Evolutionary conservation across 78 protist genomes (phyloP).

Genomic region (Tieghemostelium lacteum): DNA sequence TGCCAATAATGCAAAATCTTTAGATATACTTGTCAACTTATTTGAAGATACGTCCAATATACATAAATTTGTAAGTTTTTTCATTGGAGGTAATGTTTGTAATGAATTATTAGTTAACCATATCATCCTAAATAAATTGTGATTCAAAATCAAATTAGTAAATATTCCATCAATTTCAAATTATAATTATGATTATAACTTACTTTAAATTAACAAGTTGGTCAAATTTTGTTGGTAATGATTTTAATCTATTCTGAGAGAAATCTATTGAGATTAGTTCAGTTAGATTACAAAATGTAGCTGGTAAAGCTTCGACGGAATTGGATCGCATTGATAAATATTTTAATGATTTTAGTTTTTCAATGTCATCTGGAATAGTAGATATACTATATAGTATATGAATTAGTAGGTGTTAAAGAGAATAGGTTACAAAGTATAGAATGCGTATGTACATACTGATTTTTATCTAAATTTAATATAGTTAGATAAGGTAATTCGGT

Average conservation of each 20-base stretch:
- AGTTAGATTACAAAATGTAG: constrained; percentile 17
- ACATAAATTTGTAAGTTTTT: constrained; percentile 5
- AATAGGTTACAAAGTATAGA: background rate
- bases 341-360: constrained; percentile 7
- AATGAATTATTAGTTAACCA: constrained; percentile 51
- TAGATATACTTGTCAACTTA: constrained; percentile 15
- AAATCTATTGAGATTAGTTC: constrained; percentile 33
- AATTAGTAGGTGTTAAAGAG: background rate
- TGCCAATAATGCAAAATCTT: constrained; percentile 47
- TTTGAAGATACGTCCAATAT: constrained; percentile 55
- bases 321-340: constrained; percentile 44
- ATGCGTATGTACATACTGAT: background rate
- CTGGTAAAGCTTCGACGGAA: constrained; percentile 35
- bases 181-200: background rate
- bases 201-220: constrained; percentile 38
- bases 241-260: constrained; percentile 48
- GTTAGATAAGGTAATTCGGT: constrained; percentile 47
- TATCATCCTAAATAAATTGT: constrained; percentile 1
- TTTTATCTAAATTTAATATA: constrained; percentile 25
- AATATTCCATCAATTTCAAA: background rate
- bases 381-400: constrained; percentile 11
- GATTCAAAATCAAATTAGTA: background rate
- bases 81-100: constrained; percentile 43
- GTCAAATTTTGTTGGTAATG: constrained; percentile 42
- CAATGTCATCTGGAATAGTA: constrained; percentile 63